phyloP scores from a whole-genome alignment of 1,139 yeast genomes.

The Saccharomyces pastorianus region DNA sequence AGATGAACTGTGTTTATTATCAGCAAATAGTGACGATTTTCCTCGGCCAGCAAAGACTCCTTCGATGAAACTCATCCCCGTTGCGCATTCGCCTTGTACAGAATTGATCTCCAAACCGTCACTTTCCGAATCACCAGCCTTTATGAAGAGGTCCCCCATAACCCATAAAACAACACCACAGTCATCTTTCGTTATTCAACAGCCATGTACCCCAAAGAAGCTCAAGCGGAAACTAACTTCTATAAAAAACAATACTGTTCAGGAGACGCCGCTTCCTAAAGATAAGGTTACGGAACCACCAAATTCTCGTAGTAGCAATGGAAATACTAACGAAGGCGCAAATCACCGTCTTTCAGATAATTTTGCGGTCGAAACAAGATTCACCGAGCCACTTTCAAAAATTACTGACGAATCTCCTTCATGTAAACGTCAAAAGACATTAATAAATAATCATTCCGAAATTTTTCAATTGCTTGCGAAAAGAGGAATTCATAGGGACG shows the following conservation, averaged over 20 bases:
- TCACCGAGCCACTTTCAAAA: not conserved
- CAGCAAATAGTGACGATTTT: conserved; percentile 18
- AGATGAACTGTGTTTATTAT: conserved; percentile 27
- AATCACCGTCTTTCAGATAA: too few species aligned
- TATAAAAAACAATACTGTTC: not conserved
- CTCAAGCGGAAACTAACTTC: not conserved
- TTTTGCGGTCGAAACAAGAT: too few species aligned
- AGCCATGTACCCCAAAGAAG: not conserved
- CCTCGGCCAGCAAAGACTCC: conserved; percentile 6
- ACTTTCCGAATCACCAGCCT: not conserved
- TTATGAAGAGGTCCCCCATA: not conserved
- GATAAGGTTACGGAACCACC: not conserved
- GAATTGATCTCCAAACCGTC: not conserved
- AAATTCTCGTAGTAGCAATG: not conserved
- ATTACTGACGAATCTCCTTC: not conserved
- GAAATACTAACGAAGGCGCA: not conserved
- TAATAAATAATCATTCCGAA: not conserved
- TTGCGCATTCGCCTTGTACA: conserved; percentile 1
- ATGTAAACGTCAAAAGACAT: not conserved
- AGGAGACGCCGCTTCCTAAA: not conserved
- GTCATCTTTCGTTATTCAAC: not conserved
- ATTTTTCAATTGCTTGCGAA: not conserved
- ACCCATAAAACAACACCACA: not conserved
- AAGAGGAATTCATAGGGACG: conserved; percentile 17
- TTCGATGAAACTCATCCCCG: conserved; percentile 1